Conservation (phyloP, 768 basidiomycete genomes). For the Auricularia auricula-judae region DNA sequence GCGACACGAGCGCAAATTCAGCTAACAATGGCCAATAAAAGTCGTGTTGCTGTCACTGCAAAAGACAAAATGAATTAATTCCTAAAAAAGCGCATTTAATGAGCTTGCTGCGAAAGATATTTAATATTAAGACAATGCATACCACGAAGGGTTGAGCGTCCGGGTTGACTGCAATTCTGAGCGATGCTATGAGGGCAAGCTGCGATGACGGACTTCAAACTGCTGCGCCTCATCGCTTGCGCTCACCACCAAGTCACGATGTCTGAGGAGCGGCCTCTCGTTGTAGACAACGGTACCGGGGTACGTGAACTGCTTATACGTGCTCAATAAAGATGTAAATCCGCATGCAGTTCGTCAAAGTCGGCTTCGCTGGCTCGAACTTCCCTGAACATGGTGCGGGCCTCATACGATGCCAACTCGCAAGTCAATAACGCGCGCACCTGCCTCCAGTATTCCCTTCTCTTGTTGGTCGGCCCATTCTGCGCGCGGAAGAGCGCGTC, state of each 20-base stretch:
- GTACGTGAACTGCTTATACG: constrained; percentile 22
- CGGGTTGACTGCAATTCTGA: too few relatives aligned
- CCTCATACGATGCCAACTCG: background rate
- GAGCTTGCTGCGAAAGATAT: too few relatives aligned
- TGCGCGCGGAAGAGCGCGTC: constrained; percentile 93
- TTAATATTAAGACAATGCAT: too few relatives aligned
- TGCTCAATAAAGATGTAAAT: background rate
- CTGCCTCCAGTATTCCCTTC: constrained; percentile 75
- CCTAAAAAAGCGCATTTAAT: too few relatives aligned
- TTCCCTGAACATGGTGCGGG: constrained; percentile 48
- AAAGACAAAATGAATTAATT: too few relatives aligned
- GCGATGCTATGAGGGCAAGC: background rate
- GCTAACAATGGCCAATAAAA: too few relatives aligned
- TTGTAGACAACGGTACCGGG: constrained; percentile 59
- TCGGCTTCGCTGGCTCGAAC: constrained; percentile 53
- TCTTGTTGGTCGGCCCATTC: constrained; percentile 90
- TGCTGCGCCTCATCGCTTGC: background rate
- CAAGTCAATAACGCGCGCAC: background rate
- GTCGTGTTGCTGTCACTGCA: too few relatives aligned
- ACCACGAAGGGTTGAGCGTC: too few relatives aligned
- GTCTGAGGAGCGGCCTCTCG: constrained; percentile 26
- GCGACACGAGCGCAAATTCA: too few relatives aligned
- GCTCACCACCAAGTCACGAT: background rate
- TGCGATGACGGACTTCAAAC: background rate
- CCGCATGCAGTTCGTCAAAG: constrained; percentile 44